Percentiles rank a stretch among this genome's conserved stretches.
These are phyloP conservation scores for Tolypocladium sp. DNA, from an alignment of 2,329 filamentous ascomycete species.

Conservation along the genomic window DNA sequence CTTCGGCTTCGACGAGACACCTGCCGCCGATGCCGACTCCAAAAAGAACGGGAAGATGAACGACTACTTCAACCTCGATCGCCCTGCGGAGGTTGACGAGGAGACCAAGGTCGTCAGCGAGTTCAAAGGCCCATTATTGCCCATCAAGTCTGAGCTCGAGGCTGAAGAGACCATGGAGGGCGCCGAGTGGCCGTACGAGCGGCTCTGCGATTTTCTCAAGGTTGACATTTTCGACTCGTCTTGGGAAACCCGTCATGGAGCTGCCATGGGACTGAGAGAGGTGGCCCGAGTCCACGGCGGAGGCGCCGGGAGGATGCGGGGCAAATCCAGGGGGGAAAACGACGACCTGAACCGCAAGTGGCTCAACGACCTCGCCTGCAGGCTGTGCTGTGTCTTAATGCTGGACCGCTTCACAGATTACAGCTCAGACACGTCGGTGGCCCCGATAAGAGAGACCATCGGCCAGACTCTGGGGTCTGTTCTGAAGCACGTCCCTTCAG, in stretches of 20 bases:
- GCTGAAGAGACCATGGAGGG: constrained; percentile 69
- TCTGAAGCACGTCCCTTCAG: constrained; percentile 69
- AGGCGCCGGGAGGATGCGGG: constrained; percentile 71
- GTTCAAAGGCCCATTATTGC: constrained; percentile 75
- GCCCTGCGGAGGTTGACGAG: constrained; percentile 70
- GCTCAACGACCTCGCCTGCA: constrained; percentile 92
- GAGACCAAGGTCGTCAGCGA: constrained; percentile 89
- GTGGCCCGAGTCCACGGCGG: constrained; percentile 84
- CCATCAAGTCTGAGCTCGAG: constrained; percentile 81
- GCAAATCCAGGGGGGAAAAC: constrained; percentile 66
- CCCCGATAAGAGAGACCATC: constrained; percentile 89
- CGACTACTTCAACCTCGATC: constrained; percentile 88
- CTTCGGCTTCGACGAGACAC: constrained; percentile 47
- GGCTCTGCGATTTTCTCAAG: constrained; percentile 87
- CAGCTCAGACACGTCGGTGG: constrained; percentile 93
- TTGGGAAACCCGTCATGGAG: constrained; percentile 95
- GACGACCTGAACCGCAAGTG: constrained; percentile 71
- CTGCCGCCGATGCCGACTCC: constrained; percentile 38
- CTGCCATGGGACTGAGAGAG: constrained; percentile 89
- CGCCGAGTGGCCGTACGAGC: constrained; percentile 86
- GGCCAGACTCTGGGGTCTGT: constrained; percentile 89
- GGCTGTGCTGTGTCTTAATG: constrained; percentile 92
- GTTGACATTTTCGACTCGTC: constrained; percentile 87
- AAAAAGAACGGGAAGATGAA: constrained; percentile 56
- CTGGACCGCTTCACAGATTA: constrained; percentile 96